Evolutionary conservation across 352 stramenopile genomes (phyloP).

Genomic region (Pythium phragmiticola): DNA sequence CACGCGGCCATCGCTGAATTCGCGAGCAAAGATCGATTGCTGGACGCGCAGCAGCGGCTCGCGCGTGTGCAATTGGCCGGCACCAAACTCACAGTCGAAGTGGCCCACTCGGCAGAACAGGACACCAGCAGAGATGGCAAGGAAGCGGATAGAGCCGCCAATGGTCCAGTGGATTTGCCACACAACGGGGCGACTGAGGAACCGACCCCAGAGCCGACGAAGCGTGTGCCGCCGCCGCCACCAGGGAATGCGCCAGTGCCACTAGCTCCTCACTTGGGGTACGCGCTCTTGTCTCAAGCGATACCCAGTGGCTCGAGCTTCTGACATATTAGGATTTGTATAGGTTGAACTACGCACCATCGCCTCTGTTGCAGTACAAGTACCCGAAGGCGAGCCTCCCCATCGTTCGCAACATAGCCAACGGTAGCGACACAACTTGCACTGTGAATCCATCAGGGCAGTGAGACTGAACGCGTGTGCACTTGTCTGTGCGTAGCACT

Average conservation of each 20-base stretch:
- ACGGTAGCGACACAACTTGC: constrained; percentile 41
- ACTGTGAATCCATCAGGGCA: too few relatives aligned
- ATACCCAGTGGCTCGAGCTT: not conserved
- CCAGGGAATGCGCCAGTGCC: constrained; percentile 31
- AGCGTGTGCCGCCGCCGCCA: not conserved
- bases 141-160: not conserved
- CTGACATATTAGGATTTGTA: not conserved
- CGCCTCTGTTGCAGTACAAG: constrained; percentile 84
- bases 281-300: constrained; percentile 3
- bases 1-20: constrained; percentile 61
- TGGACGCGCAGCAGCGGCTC: constrained; percentile 45
- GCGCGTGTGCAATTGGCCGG: constrained; percentile 53
- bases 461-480: not conserved
- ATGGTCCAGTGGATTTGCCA: not conserved
- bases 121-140: not conserved
- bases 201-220: not conserved
- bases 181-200: not conserved
- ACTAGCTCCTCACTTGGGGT: constrained; percentile 78
- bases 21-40: constrained; percentile 24
- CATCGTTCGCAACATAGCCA: constrained; percentile 86
- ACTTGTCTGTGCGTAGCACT: constrained; percentile 42
- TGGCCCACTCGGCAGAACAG: not conserved
- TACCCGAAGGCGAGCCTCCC: constrained; percentile 76
- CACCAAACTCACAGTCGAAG: constrained; percentile 31
- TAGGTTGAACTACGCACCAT: constrained; percentile 85